These are phyloP conservation scores for Penicillium decumbens DNA, from an alignment of 2,329 filamentous ascomycete species.

Conservation along the genomic window DNA sequence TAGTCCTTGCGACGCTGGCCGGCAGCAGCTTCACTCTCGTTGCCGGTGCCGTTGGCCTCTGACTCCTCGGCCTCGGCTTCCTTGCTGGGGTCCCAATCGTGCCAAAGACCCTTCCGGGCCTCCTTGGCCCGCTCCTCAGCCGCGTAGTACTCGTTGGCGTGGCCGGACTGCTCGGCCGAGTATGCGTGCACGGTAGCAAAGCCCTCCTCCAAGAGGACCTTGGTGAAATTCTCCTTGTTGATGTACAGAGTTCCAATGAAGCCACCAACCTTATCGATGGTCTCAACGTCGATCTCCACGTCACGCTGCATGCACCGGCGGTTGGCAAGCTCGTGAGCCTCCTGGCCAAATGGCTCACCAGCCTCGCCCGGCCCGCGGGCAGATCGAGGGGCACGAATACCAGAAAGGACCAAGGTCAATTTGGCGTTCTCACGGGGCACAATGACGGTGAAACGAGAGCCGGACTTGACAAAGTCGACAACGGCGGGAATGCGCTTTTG, in stretches of 20 bases:
- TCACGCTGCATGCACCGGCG: slow-evolving; percentile 87
- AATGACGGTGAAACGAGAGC: slow-evolving; percentile 85
- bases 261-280: slow-evolving; percentile 91
- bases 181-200: slow-evolving; percentile 88
- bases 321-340: slow-evolving; percentile 88
- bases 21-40: slow-evolving; percentile 51
- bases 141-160: slow-evolving; percentile 77
- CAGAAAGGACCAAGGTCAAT: slow-evolving; percentile 88
- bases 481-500: slow-evolving; percentile 90
- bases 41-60: slow-evolving; percentile 47
- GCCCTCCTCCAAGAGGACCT: slow-evolving; percentile 87
- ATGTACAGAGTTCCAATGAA: slow-evolving; percentile 95
- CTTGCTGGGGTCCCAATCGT: slow-evolving; percentile 87
- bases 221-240: slow-evolving; percentile 93
- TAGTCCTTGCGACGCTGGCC: slow-evolving; percentile 73
- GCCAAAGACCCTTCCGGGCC: slow-evolving; percentile 80
- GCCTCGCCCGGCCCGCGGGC: slow-evolving; percentile 74
- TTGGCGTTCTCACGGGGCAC: slow-evolving; percentile 91
- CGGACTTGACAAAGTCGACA: slow-evolving; percentile 97
- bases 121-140: slow-evolving; percentile 90
- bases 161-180: slow-evolving; percentile 91
- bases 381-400: slow-evolving; percentile 84
- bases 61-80: slow-evolving; percentile 58
- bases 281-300: slow-evolving; percentile 91
- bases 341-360: slow-evolving; percentile 89